Evolutionary conservation across 1,284 basidiomycete genomes (phyloP), one percentile per base, ranked within the genome.

Genomic region (Ceratobasidium sp.): DNA sequence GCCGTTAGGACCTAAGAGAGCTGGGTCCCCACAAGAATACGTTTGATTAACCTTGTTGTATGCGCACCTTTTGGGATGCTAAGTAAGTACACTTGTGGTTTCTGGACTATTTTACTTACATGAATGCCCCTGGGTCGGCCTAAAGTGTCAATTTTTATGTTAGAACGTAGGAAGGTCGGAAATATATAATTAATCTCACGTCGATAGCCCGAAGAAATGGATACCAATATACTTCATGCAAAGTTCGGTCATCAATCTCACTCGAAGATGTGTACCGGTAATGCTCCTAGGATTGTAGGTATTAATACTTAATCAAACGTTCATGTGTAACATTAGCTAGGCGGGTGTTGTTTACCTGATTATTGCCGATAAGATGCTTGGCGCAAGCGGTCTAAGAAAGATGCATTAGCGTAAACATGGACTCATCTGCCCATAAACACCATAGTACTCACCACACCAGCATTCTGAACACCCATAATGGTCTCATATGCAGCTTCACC

Each of bases 231-330:
- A 80, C 61, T 67, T 80, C 79, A 26, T 77, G 77, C 42, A 76
- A 39, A 3, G 79, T 80, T 23, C 79, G 77, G 53, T 80, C 79
- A 67, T 80, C 79, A n/a, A 80, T 70, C 44, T 80, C 79, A 42
- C 71, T 78, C 33, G 72, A 77, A 61, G 71, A 76, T 15, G 77
- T 76, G 39, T 76, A 80, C n/a, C 79, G 70, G 67, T 79, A 75
- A 20, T 71, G 76, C 46, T 71, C 68, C 73, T 76, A 12, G 26
- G 18, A 53, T n/a, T 39, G 18, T 18, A 33, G 40, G 39, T 3
- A 42, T 76, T 9, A 76, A 33, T n/a, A 33, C 4, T 46, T 66
- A 33, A 53, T 13, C 49, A 6, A 60, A 15, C 26, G 15, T 4
- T 42, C n/a, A 13, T 55, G 18, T 10, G 10, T 18, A 51, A 67